phyloP scores from a whole-genome alignment of 1,284 basidiomycete species.

The Marasmius fiardii region DNA sequence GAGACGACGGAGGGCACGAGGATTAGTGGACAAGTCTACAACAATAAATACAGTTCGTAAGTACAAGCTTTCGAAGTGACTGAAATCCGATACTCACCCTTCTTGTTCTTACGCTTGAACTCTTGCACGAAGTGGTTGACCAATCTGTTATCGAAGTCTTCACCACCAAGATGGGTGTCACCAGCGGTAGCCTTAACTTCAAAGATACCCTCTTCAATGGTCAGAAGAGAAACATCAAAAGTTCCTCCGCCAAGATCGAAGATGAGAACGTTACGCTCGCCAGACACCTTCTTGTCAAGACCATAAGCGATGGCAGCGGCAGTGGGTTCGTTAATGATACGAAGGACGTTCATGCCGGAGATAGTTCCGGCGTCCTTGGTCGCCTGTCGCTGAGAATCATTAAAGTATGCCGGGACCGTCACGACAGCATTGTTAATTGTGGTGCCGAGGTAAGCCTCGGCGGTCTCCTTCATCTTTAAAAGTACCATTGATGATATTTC shows the following conservation, averaged over 20 bases:
- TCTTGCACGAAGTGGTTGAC: conserved; percentile 56
- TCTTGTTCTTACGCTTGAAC: conserved; percentile 20
- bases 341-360: conserved; percentile 69
- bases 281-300: conserved; percentile 64
- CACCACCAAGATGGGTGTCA: conserved; percentile 83
- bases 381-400: conserved; percentile 76
- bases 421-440: conserved; percentile 48
- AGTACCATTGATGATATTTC: conserved; percentile 86
- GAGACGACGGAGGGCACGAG: conserved; percentile 95
- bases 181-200: conserved; percentile 79
- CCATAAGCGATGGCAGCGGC: conserved; percentile 66
- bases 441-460: conserved; percentile 74
- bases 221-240: conserved; percentile 77
- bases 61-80: too few relatives aligned
- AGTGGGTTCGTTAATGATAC: conserved; percentile 69
- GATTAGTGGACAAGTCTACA: conserved; percentile 89
- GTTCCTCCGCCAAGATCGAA: conserved; percentile 89
- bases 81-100: too few relatives aligned
- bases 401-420: conserved; percentile 57
- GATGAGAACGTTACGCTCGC: conserved; percentile 78
- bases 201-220: conserved; percentile 77
- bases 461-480: conserved; percentile 84
- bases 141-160: conserved; percentile 91
- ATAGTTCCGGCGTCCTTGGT: conserved; percentile 81
- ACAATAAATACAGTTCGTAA: too few relatives aligned